phyloP scores from a whole-genome alignment of 352 stramenopile genomes.

The Aphanomyces cochlioides region DNA sequence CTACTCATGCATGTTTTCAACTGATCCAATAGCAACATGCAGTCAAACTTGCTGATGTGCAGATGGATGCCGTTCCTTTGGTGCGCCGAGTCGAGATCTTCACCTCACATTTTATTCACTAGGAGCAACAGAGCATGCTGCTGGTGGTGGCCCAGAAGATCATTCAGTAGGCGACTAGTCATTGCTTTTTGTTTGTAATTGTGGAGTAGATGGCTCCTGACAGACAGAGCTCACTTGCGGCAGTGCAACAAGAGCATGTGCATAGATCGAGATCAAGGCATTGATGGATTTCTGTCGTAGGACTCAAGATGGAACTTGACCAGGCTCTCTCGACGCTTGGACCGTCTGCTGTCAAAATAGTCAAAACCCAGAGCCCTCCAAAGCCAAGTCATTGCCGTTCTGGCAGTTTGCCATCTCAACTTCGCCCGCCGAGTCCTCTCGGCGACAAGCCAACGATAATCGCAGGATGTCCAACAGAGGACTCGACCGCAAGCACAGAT shows the following conservation, averaged over 20 bases:
- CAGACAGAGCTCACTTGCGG: slow-evolving; percentile 17
- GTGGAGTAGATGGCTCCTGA: slow-evolving; percentile 13
- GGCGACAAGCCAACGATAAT: background rate
- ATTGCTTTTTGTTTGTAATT: background rate
- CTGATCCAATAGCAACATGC: background rate
- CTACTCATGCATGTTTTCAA: too few relatives aligned
- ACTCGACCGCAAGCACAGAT: too few relatives aligned
- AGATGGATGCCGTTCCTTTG: background rate
- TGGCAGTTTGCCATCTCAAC: background rate
- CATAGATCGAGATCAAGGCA: background rate
- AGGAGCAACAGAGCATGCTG: background rate
- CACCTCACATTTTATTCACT: background rate
- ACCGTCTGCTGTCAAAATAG: background rate
- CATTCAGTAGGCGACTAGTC: background rate
- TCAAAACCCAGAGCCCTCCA: background rate
- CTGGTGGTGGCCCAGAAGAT: background rate
- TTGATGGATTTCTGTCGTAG: background rate
- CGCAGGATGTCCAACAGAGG: background rate
- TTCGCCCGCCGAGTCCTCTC: background rate
- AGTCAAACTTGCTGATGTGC: background rate
- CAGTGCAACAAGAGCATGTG: slow-evolving; percentile 21
- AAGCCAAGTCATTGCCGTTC: background rate
- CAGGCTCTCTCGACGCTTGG: background rate
- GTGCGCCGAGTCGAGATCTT: background rate
- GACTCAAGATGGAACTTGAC: slow-evolving; percentile 16